phyloP scores from a whole-genome alignment of 2,329 filamentous ascomycete species.

The Fusarium camptoceras region DNA sequence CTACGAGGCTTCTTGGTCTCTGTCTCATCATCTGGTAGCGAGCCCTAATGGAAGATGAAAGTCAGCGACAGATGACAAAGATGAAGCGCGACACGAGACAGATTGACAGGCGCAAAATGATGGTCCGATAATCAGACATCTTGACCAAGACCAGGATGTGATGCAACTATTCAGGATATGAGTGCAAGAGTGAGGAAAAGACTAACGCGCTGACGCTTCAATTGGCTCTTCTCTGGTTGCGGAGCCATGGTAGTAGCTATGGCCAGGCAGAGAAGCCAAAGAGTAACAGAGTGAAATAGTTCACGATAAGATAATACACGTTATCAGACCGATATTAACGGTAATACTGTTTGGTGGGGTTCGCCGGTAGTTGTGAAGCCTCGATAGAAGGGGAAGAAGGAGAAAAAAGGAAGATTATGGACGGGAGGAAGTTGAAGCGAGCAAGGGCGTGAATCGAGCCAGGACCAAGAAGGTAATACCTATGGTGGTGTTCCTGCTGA shows the following conservation, averaged over 20 bases:
- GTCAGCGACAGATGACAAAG: conserved; percentile 39
- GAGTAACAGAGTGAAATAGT: conserved; percentile 28
- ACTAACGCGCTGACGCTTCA: conserved; percentile 83
- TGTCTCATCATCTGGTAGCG: conserved; percentile 70
- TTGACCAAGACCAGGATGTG: conserved; percentile 11
- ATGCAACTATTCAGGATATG: conserved; percentile 11
- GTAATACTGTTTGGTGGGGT: conserved; percentile 23
- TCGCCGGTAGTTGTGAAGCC: conserved; percentile 39
- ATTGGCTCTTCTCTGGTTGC: conserved; percentile 79
- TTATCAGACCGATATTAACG: conserved; percentile 3
- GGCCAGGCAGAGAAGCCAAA: conserved; percentile 40
- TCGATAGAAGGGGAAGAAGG: conserved; percentile 17
- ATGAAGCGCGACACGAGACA: conserved; percentile 23
- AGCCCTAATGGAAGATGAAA: conserved; percentile 63
- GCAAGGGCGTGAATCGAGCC: conserved; percentile 44
- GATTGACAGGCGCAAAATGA: conserved; percentile 16
- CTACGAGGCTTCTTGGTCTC: conserved; percentile 87
- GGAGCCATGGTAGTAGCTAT: conserved; percentile 64
- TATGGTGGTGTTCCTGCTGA: conserved; percentile 45
- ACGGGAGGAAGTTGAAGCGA: conserved; percentile 29
- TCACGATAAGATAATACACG: conserved; percentile 24
- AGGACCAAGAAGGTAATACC: conserved; percentile 33
- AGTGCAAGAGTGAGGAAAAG: conserved; percentile 33
- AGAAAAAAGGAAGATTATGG: conserved; percentile 23
- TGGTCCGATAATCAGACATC: not conserved